Evolutionary conservation across 306 rosid genomes (phyloP).

Genomic region (Malus domestica): ASM211411v1 NC_041797.1:32487001-32487500

Average conservation of each 20-base stretch:
- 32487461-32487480: background rate
- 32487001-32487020: slow-evolving; percentile 14
- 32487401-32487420: background rate
- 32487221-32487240: slow-evolving; percentile 51
- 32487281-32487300: background rate
- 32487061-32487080: background rate
- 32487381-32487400: background rate
- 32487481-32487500: background rate
- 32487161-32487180: slow-evolving; percentile 69
- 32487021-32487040: background rate
- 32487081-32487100: slow-evolving; percentile 18
- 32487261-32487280: background rate
- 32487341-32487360: background rate
- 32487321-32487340: background rate
- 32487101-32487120: slow-evolving; percentile 88
- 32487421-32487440: background rate
- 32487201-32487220: slow-evolving; percentile 99
- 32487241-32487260: too few relatives aligned
- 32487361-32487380: background rate
- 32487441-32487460: background rate
- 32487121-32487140: slow-evolving; percentile 72
- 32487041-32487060: background rate
- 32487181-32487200: slow-evolving; percentile 87
- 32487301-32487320: background rate
- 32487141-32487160: slow-evolving; percentile 89